Evolutionary conservation across 1,284 basidiomycete genomes (phyloP), one percentile per base, ranked within the genome.

Genomic region (Chiua sp.): DNA sequence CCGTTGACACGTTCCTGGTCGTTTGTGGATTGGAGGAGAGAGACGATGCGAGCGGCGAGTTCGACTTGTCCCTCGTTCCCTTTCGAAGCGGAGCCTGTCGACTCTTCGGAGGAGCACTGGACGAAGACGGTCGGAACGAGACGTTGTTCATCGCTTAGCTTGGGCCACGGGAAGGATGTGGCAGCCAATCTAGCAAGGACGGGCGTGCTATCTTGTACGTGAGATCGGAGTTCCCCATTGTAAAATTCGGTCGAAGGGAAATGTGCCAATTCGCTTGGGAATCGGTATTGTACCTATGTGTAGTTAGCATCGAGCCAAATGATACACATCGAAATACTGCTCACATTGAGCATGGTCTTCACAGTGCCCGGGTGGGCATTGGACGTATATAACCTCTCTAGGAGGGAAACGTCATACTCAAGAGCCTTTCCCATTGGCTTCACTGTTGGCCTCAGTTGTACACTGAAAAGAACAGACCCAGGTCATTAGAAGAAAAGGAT

Each of bases 181-280:
- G 65, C 60, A 0, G 69, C 67, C 4, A 88, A 76, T 26, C 75
- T 68, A 3, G 72, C 62, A 26, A 83, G 75, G n/a, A 82, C 76
- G 7, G 75, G 66, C 1, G 68, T 68, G 12, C 74, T 79, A 42
- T 82, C 74, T 6, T 71, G 63, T 10, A 80, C 78, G 7, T 82
- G 79, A 0, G 86, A 86, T 59, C 67, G 73, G 3, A 90, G 73
- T 35, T 77, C 72, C 10, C 79, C 80, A 50, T 87, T 76, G 65
- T 88, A 88, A 65, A 89, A 88, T 63, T 85, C 83, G 13, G 69
- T 68, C 0, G 87, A 88, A 2, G 87, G 87, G 63, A 89, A 88
- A 1, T 69, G 71, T 26, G 86, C 86, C 1, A 88, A 77, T 46
- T 80, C 81, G 53, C 73, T 70, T 0, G 86, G 83, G 61, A 87